Conservation (phyloP, 2,329 filamentous ascomycete species). For the Neonectria punicea region DNA sequence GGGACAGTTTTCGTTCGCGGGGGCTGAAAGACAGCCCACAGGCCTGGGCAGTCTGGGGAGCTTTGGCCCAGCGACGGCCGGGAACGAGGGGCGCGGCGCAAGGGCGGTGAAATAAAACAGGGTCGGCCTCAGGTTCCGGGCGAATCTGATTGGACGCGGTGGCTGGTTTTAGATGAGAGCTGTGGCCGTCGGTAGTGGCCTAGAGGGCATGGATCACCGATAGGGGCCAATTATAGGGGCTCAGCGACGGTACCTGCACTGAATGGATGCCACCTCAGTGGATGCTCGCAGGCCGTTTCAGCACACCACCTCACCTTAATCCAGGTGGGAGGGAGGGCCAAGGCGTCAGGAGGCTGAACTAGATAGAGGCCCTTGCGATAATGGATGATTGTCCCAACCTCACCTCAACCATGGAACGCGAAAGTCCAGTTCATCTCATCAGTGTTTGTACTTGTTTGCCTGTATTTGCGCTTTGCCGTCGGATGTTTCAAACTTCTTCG, state of each 20-base stretch:
- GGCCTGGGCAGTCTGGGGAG: background rate
- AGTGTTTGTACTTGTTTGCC: no score
- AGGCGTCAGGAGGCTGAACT: background rate
- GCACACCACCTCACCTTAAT: conserved; percentile 2
- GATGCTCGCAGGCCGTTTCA: conserved; percentile 1
- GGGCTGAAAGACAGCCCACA: background rate
- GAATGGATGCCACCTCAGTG: background rate
- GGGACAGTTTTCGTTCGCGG: conserved; percentile 21
- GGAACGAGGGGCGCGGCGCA: background rate
- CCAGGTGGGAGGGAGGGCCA: background rate
- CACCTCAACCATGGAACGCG: background rate
- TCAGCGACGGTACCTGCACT: background rate
- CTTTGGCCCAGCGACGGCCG: conserved; percentile 9
- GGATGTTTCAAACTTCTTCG: background rate
- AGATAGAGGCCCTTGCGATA: no score
- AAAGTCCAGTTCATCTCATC: background rate
- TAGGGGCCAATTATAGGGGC: conserved; percentile 22
- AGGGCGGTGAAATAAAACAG: conserved; percentile 9
- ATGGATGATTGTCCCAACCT: conserved; percentile 6
- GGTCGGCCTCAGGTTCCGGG: background rate
- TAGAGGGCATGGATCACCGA: background rate
- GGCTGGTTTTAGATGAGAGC: background rate
- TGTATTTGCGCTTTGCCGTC: no score
- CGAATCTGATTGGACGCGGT: conserved; percentile 4
- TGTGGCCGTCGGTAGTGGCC: conserved; percentile 26